phyloP scores from a whole-genome alignment of 345 rosid species.

The Psidium guajava region DNA sequence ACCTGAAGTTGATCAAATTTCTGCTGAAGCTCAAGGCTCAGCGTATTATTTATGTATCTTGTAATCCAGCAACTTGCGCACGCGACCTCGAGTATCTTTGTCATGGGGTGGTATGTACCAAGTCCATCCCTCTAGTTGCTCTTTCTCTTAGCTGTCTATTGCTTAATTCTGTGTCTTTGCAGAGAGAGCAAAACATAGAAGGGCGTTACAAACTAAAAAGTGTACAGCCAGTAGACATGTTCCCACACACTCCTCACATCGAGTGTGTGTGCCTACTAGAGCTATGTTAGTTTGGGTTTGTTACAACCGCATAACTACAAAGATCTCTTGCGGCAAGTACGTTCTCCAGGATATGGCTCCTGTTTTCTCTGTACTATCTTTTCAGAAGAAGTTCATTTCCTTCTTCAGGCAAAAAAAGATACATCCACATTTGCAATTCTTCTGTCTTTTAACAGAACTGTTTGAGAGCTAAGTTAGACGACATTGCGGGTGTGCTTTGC shows the following conservation, averaged over 20 bases:
- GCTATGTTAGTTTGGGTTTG: slow-evolving; percentile 16
- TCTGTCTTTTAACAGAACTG: background rate
- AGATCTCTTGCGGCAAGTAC: background rate
- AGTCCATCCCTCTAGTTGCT: background rate
- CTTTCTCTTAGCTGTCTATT: background rate
- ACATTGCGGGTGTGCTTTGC: background rate
- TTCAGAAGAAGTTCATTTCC: background rate
- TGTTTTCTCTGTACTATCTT: background rate
- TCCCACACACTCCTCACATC: slow-evolving; percentile 91
- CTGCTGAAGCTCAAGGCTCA: slow-evolving; percentile 72
- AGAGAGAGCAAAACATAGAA: slow-evolving; percentile 51
- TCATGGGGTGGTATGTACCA: slow-evolving; percentile 62
- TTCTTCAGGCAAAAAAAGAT: background rate
- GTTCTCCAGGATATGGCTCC: background rate
- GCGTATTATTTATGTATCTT: slow-evolving; percentile 69
- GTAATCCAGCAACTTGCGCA: slow-evolving; percentile 91
- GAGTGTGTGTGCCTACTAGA: slow-evolving; percentile 81
- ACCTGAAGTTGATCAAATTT: slow-evolving; percentile 84
- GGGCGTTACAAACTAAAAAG: slow-evolving; percentile 71
- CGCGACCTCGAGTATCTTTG: slow-evolving; percentile 95
- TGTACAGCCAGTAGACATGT: slow-evolving; percentile 89
- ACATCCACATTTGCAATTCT: background rate
- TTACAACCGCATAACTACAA: background rate
- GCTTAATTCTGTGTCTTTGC: slow-evolving; percentile 17
- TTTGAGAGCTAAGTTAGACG: background rate